phyloP scores from a whole-genome alignment of 768 basidiomycete species.

The Vishniacozyma victoriae region DNA sequence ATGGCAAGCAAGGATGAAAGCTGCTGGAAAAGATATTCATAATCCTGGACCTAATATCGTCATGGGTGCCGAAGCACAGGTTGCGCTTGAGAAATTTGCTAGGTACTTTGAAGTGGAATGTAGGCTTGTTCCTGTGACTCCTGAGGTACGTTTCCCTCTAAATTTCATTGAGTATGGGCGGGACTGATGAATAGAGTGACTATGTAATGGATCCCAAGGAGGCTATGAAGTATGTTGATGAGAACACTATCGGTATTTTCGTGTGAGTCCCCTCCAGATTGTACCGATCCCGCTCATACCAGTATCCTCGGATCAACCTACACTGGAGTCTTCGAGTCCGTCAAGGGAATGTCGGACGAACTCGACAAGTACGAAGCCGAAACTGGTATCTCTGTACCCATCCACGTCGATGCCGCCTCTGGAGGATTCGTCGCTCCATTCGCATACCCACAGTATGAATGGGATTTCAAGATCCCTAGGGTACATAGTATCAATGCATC shows the following conservation, averaged over 20 bases:
- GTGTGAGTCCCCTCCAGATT: slow-evolving; percentile 51
- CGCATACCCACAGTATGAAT: slow-evolving; percentile 55
- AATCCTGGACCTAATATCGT: slow-evolving; percentile 57
- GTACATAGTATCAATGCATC: slow-evolving; percentile 50
- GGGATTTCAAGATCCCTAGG: slow-evolving; percentile 59
- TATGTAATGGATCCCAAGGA: slow-evolving; percentile 70
- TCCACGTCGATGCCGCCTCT: slow-evolving; percentile 60
- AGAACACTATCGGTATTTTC: slow-evolving; percentile 64
- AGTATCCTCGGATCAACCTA: slow-evolving; percentile 49
- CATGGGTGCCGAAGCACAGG: slow-evolving; percentile 59
- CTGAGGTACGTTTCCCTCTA: slow-evolving; percentile 44
- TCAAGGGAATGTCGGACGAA: slow-evolving; percentile 70
- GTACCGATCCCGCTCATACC: slow-evolving; percentile 49
- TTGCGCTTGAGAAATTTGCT: slow-evolving; percentile 66
- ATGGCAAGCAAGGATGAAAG: slow-evolving; percentile 63
- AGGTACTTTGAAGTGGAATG: slow-evolving; percentile 62
- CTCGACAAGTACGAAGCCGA: slow-evolving; percentile 54
- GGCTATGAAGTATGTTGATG: slow-evolving; percentile 62
- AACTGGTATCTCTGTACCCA: slow-evolving; percentile 53
- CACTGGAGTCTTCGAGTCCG: slow-evolving; percentile 66
- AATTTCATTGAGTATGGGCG: not conserved
- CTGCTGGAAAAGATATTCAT: slow-evolving; percentile 60
- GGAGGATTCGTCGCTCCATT: slow-evolving; percentile 56
- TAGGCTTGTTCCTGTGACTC: slow-evolving; percentile 60
- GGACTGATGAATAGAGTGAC: slow-evolving; percentile 50